phyloP scores from a whole-genome alignment of 2,329 filamentous ascomycete species.

The Apiospora kogelbergensis region DNA sequence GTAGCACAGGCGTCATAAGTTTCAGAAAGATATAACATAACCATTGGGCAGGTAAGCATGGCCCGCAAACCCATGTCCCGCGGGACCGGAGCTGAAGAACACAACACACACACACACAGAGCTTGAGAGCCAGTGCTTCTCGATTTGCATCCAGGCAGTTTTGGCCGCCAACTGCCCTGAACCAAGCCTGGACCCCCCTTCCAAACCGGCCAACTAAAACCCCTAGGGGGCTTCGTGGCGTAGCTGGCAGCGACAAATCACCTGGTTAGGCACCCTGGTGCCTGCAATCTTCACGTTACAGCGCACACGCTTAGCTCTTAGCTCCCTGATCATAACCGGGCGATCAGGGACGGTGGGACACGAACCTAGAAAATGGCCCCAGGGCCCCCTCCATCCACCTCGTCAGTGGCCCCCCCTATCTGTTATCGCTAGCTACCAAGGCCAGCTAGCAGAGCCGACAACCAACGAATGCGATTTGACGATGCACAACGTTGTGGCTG shows the following conservation, averaged over 20 bases:
- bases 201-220: neutral
- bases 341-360: neutral
- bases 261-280: neutral
- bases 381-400: neutral
- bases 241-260: slow-evolving; percentile 1
- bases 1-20: slow-evolving; percentile 11
- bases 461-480: neutral
- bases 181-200: neutral
- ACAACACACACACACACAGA: neutral
- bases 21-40: slow-evolving; percentile 6
- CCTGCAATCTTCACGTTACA: neutral
- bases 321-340: neutral
- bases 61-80: neutral
- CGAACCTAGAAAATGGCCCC: neutral
- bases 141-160: neutral
- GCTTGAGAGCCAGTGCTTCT: neutral
- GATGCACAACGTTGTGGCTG: neutral
- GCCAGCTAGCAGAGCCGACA: neutral
- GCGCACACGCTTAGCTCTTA: neutral
- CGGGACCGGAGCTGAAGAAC: neutral
- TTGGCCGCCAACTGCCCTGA: neutral
- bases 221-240: neutral
- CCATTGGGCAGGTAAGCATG: neutral
- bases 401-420: neutral
- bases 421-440: neutral